Base-by-base conservation (phyloP, 768 basidiomycete species). In the Macrolepiota albuminosa region DNA sequence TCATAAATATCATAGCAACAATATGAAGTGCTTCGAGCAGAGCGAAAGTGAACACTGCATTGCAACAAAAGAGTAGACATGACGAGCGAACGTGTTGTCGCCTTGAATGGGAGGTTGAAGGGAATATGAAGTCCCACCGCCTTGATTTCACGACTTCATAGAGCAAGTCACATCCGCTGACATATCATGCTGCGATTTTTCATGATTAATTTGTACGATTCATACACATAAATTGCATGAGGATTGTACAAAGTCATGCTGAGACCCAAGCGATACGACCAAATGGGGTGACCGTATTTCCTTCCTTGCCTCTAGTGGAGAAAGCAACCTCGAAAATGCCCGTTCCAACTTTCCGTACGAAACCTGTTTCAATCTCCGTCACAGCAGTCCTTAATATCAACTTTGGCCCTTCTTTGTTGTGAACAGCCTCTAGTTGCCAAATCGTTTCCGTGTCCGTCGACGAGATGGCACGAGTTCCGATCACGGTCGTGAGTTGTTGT, bases 241-340 rank as follows among this genome's bases (percentile, higher is more conserved):
- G 29, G 29, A 29, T 29, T 29, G 29, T 29, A 29, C 11, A 54
- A 21, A 21, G 26, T 50, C 14, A 47, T 46, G 54, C 59, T 31
- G 55, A 56, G 29, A 69, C 55, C 80, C 80, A 84, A 6, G 76
- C 75, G 36, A 85, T 73, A 64, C 72, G 81, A 11, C 82, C 83
- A 59, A 79, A 84, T 14, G 82, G 83, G 1, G 81, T 84, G 5
- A 54, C 67, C 2, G 69, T 66, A 48, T 63, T 67, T 16, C 73
- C 78, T n/a, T 64, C 67, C 14, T 69, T 69, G 3, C 60, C 67
- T 5, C 66, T 64, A 1, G 84, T 77, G 50, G 61, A 72, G 57
- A 88, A 78, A 0, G 74, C 84, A 3, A 88, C 74, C 63, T 88
- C 86, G 57, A 78, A 81, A 1, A 87, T 77, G 3, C 80, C 78